These are phyloP conservation scores for Allium cepa DNA, from an alignment of 106 monocot species.

Conservation along the genomic window DNA sequence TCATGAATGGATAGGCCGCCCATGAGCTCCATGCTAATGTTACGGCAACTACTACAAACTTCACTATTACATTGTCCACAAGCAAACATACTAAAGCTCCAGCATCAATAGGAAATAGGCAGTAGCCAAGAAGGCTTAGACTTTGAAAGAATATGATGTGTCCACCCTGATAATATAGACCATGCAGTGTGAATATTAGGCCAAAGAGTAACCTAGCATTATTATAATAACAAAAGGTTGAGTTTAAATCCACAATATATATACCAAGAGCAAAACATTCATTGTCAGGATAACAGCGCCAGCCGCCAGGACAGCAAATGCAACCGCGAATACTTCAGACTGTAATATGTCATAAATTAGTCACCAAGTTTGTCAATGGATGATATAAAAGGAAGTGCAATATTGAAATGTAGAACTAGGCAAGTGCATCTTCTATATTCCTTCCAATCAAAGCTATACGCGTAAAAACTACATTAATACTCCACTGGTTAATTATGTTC, in stretches of 20 bases:
- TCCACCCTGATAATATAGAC: slow-evolving; percentile 50
- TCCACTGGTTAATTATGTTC: too few relatives aligned
- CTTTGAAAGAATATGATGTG: slow-evolving; percentile 97
- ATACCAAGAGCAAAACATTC: slow-evolving; percentile 90
- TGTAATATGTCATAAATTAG: slow-evolving; percentile 6
- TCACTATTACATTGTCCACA: slow-evolving; percentile 69
- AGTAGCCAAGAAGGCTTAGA: slow-evolving; percentile 88
- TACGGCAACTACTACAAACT: slow-evolving; percentile 64
- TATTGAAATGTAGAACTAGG: too few relatives aligned
- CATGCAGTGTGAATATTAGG: too few relatives aligned
- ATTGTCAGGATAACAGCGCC: slow-evolving; percentile 89
- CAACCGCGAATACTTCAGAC: slow-evolving; percentile 98
- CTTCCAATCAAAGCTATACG: too few relatives aligned
- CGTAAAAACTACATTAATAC: too few relatives aligned
- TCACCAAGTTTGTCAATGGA: too few relatives aligned
- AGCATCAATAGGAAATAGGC: slow-evolving; percentile 85
- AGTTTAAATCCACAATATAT: too few relatives aligned
- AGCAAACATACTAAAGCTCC: slow-evolving; percentile 85
- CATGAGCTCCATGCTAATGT: slow-evolving; percentile 93
- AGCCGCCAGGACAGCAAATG: slow-evolving; percentile 92
- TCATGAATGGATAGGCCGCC: slow-evolving; percentile 99
- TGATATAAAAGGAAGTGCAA: too few relatives aligned
- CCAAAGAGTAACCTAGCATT: too few relatives aligned
- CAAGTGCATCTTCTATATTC: too few relatives aligned
- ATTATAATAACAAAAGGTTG: too few relatives aligned